phyloP scores from a whole-genome alignment of 306 rosid genomes.

The Sophora flavescens region DNA sequence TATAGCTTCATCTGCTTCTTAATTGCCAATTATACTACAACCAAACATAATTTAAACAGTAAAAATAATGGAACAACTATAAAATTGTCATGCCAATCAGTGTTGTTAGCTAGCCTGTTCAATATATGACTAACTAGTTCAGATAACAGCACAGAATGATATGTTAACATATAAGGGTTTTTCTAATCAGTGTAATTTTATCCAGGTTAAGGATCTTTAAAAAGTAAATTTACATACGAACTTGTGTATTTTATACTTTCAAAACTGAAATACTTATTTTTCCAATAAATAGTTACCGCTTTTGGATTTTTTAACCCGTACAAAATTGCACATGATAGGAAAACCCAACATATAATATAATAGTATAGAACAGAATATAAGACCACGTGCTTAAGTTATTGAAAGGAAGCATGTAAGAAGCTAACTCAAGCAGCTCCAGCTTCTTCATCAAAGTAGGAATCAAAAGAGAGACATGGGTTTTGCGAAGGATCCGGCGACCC shows the following conservation, averaged over 20 bases:
- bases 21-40: neutral
- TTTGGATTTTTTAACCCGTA: no score
- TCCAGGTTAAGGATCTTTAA: no score
- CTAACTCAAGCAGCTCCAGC: conserved; percentile 32
- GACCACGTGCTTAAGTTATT: conserved; percentile 57
- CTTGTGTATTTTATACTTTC: no score
- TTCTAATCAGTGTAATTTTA: no score
- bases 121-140: neutral
- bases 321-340: no score
- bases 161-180: conserved; percentile 49
- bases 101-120: conserved; percentile 31
- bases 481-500: conserved; percentile 74
- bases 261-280: no score
- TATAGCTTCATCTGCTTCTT: neutral
- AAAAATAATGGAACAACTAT: conserved; percentile 1
- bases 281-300: no score
- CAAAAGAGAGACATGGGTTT: conserved; percentile 64
- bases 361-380: conserved; percentile 33
- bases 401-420: conserved; percentile 60
- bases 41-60: conserved; percentile 14
- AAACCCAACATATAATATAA: no score
- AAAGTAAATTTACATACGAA: no score
- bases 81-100: conserved; percentile 41
- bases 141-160: conserved; percentile 48
- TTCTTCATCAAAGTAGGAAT: conserved; percentile 53